Base-by-base conservation (phyloP, 1,284 basidiomycete genomes). In the Neonothopanus nambi region DNA sequence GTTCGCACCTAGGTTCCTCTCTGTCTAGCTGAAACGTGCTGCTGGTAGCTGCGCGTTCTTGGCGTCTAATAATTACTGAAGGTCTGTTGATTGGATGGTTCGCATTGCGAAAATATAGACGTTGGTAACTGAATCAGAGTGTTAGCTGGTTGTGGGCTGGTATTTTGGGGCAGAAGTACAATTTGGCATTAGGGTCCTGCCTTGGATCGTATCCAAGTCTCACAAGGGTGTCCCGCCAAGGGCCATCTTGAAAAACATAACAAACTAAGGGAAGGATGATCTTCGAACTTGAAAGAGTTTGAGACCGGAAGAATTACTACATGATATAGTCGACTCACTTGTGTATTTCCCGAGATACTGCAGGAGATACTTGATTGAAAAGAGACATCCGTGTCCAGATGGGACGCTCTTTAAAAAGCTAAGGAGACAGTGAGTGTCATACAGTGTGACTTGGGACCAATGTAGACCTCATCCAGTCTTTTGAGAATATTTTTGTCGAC, bases 211-310 rank as follows among this genome's bases (percentile, higher is more conserved):
- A 98, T 3, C 88, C 87, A 55, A 94, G 90, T 40, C 85, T 82
- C 23, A 98, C 81, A 43, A 96, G 78, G 7, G 90, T 90, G 65
- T 98, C 95, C 48, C 93, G 80, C 88, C 91, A 98, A 2, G 95
- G 93, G 0, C 96, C 96, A 59, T 98, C 95, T 56, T 87, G 83
- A 66, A 98, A 96, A 2, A 91, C 87, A 66, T 95, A 99, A 44
- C 87, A 87, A 6, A 86, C 81, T 3, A 89, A 70, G 12, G 86
- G 82, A 20, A 90, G 76, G 13, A 89, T 71, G 15, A 80, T 69
- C 65, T 92, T 92, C 4, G 89, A 89, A 59, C 89, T 92, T 55
- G 20, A 33, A 11, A 28, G 15, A 13, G 30, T 2, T 38, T 54
- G 41, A 35, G 57, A 2, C 8, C n/a, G 11, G 39, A 35, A 48